Base-by-base conservation (phyloP, 1,284 basidiomycete species). In the Meripilus lineatus region DNA sequence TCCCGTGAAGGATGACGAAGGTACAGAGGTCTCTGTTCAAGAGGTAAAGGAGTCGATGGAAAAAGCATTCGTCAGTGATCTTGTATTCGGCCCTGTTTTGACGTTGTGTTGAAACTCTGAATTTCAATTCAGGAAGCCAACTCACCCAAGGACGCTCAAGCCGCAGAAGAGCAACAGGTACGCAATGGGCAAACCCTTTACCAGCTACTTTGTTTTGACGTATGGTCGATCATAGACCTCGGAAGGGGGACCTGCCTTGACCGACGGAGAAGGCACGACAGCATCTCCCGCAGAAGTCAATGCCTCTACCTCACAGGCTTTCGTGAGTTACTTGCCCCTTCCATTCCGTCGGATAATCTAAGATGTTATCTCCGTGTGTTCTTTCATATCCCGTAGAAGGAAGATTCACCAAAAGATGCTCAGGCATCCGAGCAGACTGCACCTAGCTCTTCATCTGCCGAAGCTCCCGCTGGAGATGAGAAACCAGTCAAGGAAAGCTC, bases 401-500 rank as follows among this genome's bases (percentile, higher is more conserved):
- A 42, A 15, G 66, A 65, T 44, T 58, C 65, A 38, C 64, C 66
- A 8, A 60, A 50, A 21, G 57, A 63, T 20, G 54, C 65, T 21
- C 51, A 64, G 43, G 51, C 47, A 39, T 47, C 32, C 17, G 62
- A 67, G 39, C 56, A 57, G 33, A n/a, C 20, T n/a, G 23, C 21
- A 6, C 15, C 24, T 15, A 22, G 10, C 18, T n/a, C 21, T 5
- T 11, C 24, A 7, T 17, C 21, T 32, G 33, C 26, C 21, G 43
- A 45, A 17, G 17, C 36, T 22, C n/a, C 43, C 11, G 15, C 26
- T 15, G 36, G 25, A 6, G 42, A 37, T 18, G 32, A 33, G 13
- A 42, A 32, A 3, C 41, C 36, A 22, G 18, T 35, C 14, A n/a
- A 23, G 20, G 41, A 42, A n/a, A 28, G 32, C 6, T 11, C 21